phyloP scores from a whole-genome alignment of 352 stramenopile genomes.

The Pythium grandisporangium region DNA sequence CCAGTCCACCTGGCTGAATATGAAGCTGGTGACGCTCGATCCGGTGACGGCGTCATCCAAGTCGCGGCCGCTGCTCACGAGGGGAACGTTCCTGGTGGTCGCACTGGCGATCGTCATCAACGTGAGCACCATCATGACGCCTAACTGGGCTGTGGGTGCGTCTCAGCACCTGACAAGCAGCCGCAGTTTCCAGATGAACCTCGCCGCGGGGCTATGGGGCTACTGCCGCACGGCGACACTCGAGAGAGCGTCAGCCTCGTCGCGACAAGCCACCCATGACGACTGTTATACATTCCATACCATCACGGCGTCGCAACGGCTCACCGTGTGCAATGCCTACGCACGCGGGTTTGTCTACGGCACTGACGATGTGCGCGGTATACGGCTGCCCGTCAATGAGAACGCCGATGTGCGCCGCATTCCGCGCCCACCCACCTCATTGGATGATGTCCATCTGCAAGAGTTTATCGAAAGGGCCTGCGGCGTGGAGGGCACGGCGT shows the following conservation, averaged over 20 bases:
- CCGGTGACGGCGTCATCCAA: too few relatives aligned
- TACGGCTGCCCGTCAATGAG: slow-evolving; percentile 4
- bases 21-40: too few relatives aligned
- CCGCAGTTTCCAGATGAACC: slow-evolving; percentile 10
- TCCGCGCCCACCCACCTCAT: slow-evolving; percentile 8
- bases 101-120: slow-evolving; percentile 1
- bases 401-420: slow-evolving; percentile 12
- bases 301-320: slow-evolving; percentile 2
- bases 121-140: neutral
- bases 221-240: slow-evolving; percentile 12
- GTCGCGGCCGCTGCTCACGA: neutral
- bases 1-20: too few relatives aligned
- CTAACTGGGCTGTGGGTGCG: slow-evolving; percentile 10
- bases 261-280: neutral
- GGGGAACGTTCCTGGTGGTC: neutral
- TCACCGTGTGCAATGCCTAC: slow-evolving; percentile 15
- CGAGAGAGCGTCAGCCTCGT: neutral
- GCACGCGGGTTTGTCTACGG: slow-evolving; percentile 14
- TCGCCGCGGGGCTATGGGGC: slow-evolving; percentile 12
- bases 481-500: slow-evolving; percentile 5
- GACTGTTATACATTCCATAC: slow-evolving; percentile 12
- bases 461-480: slow-evolving; percentile 16
- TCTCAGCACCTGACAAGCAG: slow-evolving; percentile 15
- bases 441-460: slow-evolving; percentile 14
- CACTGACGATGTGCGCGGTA: slow-evolving; percentile 14